phyloP scores from a whole-genome alignment of 2,329 filamentous ascomycete genomes.

The Epichloe typhina region DNA sequence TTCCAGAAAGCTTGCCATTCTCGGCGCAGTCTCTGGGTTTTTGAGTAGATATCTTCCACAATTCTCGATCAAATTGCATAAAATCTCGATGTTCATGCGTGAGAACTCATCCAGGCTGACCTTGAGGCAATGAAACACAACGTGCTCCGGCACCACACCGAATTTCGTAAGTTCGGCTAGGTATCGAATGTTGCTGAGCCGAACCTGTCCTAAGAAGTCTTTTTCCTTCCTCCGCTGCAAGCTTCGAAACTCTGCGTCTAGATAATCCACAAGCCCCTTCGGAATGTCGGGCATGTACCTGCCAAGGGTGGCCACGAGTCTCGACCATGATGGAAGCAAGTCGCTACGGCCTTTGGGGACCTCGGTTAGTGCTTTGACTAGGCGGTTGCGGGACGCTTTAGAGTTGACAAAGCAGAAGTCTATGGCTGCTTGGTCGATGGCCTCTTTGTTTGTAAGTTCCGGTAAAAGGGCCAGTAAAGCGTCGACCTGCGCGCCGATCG shows the following conservation, averaged over 20 bases:
- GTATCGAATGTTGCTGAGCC: conserved; percentile 92
- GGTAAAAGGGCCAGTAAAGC: conserved; percentile 77
- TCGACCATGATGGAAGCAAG: conserved; percentile 80
- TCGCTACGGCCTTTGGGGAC: conserved; percentile 90
- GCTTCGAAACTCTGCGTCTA: conserved; percentile 94
- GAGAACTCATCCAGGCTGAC: conserved; percentile 97
- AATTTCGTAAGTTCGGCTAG: conserved; percentile 96
- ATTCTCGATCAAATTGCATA: conserved; percentile 90
- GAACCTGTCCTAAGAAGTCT: conserved; percentile 88
- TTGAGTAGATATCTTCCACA: conserved; percentile 89
- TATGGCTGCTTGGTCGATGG: conserved; percentile 81
- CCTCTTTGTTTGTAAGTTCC: conserved; percentile 81
- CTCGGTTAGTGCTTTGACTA: conserved; percentile 87
- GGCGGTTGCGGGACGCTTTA: conserved; percentile 87
- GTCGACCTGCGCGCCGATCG: conserved; percentile 92
- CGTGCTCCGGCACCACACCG: conserved; percentile 92
- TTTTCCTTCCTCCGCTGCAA: conserved; percentile 94
- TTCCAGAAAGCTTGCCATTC: conserved; percentile 89
- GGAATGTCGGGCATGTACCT: conserved; percentile 92
- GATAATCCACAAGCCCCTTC: conserved; percentile 77
- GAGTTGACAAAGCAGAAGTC: conserved; percentile 98
- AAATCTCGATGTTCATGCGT: conserved; percentile 97
- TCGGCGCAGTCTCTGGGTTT: conserved; percentile 81
- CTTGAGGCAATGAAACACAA: conserved; percentile 97
- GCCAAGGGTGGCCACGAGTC: conserved; percentile 81